Conservation (phyloP, 2,329 filamentous ascomycete genomes). For the Thelonectria rubi region DNA sequence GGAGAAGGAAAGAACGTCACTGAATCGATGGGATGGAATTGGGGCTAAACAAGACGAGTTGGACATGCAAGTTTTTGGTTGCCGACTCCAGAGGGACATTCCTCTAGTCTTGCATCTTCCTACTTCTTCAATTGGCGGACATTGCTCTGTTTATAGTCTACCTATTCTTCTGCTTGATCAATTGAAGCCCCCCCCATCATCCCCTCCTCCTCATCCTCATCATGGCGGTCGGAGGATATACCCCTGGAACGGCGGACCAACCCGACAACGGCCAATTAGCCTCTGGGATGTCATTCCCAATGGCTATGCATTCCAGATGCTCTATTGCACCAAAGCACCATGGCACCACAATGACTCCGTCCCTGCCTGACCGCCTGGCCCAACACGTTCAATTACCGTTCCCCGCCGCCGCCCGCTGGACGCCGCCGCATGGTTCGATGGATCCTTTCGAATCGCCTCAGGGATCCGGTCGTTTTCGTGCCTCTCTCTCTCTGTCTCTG, state of each 20-base stretch:
- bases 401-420: slow-evolving; percentile 5
- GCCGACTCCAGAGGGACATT: not conserved
- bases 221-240: not conserved
- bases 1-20: not conserved
- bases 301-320: not conserved
- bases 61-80: slow-evolving; percentile 1
- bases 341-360: slow-evolving; percentile 24
- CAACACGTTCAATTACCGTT: slow-evolving; percentile 13
- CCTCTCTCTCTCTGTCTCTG: not conserved
- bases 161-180: not conserved
- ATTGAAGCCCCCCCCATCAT: not conserved
- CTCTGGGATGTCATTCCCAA: slow-evolving; percentile 11
- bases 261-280: slow-evolving; percentile 18
- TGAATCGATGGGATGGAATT: slow-evolving; percentile 1
- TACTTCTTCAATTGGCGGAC: slow-evolving; percentile 16
- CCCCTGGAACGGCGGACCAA: slow-evolving; percentile 16
- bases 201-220: not conserved
- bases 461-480: slow-evolving; percentile 25
- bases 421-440: slow-evolving; percentile 26
- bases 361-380: slow-evolving; percentile 23
- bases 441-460: slow-evolving; percentile 22
- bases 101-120: not conserved
- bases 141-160: slow-evolving; percentile 11
- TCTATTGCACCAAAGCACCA: slow-evolving; percentile 8
- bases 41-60: slow-evolving; percentile 7